A percentile compares a stretch with the other conserved stretches of the same genome.
Conservation (phyloP, 305 asterid genomes). For the Withania somnifera region DNA sequence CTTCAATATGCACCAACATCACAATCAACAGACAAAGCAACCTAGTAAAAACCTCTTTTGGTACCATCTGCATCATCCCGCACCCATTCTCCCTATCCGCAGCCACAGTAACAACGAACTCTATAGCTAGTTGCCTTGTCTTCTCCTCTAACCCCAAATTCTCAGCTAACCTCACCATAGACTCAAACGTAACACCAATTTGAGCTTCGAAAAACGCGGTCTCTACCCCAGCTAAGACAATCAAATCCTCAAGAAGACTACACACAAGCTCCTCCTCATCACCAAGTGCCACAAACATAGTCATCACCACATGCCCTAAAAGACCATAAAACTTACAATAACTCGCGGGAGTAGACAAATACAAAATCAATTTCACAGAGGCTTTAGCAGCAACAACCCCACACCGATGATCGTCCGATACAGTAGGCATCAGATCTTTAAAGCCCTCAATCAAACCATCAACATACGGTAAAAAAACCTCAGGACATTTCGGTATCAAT, state of each 20-base stretch:
- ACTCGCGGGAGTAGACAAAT: not conserved
- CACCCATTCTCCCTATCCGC: not conserved
- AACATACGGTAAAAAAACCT: not conserved
- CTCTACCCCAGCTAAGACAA: not conserved
- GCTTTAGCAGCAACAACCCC: not conserved
- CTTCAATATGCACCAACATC: not conserved
- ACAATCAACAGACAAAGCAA: not conserved
- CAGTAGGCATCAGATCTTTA: not conserved
- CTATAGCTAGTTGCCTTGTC: not conserved
- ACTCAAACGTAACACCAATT: not conserved
- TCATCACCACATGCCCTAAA: not conserved
- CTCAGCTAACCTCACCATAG: not conserved
- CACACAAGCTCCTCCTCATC: not conserved
- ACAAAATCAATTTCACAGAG: not conserved
- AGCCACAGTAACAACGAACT: slow-evolving; percentile 1
- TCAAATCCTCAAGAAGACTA: not conserved
- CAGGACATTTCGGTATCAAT: not conserved
- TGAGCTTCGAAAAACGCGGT: not conserved
- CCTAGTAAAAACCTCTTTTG: not conserved
- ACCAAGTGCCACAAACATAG: not conserved
- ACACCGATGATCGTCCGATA: not conserved
- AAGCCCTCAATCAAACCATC: not conserved
- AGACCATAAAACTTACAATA: not conserved
- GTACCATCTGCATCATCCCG: not conserved
- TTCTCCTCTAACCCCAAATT: not conserved